Evolutionary conservation across 768 basidiomycete genomes (phyloP).

Genomic region (Glaciozyma martinii): DNA sequence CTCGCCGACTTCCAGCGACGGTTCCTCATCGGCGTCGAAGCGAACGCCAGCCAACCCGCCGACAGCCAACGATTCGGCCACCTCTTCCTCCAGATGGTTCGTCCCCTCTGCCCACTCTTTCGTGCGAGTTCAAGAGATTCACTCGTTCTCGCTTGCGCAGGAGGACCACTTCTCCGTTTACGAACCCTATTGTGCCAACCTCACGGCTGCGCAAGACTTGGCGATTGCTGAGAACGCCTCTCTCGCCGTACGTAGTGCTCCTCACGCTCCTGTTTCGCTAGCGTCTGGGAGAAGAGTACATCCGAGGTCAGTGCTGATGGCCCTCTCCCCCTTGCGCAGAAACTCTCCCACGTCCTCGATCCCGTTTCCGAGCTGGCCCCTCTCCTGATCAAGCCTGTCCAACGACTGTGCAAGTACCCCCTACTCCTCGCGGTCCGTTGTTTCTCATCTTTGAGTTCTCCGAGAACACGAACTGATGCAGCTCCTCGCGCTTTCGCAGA

Average conservation of each 20-base stretch:
- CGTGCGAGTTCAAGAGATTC: neutral
- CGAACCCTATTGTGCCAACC: conserved; percentile 95
- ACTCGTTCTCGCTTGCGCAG: conserved; percentile 44
- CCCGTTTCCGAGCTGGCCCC: conserved; percentile 86
- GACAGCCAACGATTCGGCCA: conserved; percentile 79
- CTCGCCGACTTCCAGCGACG: conserved; percentile 92
- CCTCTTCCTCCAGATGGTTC: conserved; percentile 59
- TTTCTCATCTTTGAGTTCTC: too few relatives aligned
- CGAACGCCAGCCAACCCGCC: conserved; percentile 71
- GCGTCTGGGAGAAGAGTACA: neutral
- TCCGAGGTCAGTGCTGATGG: neutral
- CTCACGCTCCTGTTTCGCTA: conserved; percentile 9
- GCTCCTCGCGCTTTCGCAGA: conserved; percentile 15
- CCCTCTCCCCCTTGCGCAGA: conserved; percentile 8
- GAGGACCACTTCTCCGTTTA: conserved; percentile 94
- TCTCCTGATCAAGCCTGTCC: conserved; percentile 96
- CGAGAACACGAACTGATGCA: neutral
- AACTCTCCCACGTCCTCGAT: conserved; percentile 47
- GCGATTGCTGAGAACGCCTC: conserved; percentile 79
- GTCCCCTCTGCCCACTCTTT: conserved; percentile 7
- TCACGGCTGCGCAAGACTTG: conserved; percentile 74
- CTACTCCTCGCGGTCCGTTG: conserved; percentile 60
- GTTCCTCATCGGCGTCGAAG: conserved; percentile 82
- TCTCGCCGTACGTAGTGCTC: conserved; percentile 56
- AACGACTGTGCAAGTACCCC: conserved; percentile 97